Evolutionary conservation across 2,329 filamentous ascomycete species (phyloP).

Genomic region (Zasmidium citrigriseum): DNA sequence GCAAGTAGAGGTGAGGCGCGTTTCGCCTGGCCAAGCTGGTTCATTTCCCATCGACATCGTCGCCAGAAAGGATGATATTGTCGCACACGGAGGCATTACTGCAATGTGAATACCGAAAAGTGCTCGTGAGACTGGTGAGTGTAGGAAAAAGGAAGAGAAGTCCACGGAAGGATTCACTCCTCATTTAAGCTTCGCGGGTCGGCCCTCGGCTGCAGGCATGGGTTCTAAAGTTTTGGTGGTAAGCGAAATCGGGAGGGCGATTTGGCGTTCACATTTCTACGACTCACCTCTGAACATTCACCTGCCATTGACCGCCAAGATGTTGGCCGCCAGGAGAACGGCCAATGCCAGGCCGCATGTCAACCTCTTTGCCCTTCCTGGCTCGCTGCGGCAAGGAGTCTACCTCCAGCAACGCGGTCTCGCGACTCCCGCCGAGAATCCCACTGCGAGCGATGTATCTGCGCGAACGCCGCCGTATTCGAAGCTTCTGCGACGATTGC

Average conservation of each 20-base stretch:
- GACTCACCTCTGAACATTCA: not conserved
- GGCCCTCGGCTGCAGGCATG: not conserved
- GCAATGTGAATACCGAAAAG: too few relatives aligned
- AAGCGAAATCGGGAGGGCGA: not conserved
- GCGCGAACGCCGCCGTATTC: constrained; percentile 75
- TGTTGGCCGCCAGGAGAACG: constrained; percentile 28
- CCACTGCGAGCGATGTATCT: constrained; percentile 38
- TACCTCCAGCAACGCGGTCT: constrained; percentile 30
- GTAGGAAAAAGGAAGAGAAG: too few relatives aligned
- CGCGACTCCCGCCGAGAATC: constrained; percentile 30
- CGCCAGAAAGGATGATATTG: too few relatives aligned
- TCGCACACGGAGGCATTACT: too few relatives aligned
- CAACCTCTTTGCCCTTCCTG: constrained; percentile 19
- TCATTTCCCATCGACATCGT: too few relatives aligned
- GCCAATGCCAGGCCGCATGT: constrained; percentile 17
- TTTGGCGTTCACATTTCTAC: not conserved
- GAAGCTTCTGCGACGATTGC: constrained; percentile 75
- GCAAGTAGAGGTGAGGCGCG: too few relatives aligned
- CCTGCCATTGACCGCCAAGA: constrained; percentile 19
- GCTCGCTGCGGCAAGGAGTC: constrained; percentile 23
- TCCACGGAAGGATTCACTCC: not conserved
- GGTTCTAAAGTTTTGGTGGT: not conserved
- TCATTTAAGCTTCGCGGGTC: not conserved
- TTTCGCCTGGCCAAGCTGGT: too few relatives aligned
- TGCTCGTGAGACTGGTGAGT: too few relatives aligned